A percentile compares a stretch with the other conserved stretches of the same genome.
These are phyloP conservation scores for Verticillium nonalfalfae DNA, from an alignment of 2,329 filamentous ascomycete species.

Conservation along the genomic window DNA sequence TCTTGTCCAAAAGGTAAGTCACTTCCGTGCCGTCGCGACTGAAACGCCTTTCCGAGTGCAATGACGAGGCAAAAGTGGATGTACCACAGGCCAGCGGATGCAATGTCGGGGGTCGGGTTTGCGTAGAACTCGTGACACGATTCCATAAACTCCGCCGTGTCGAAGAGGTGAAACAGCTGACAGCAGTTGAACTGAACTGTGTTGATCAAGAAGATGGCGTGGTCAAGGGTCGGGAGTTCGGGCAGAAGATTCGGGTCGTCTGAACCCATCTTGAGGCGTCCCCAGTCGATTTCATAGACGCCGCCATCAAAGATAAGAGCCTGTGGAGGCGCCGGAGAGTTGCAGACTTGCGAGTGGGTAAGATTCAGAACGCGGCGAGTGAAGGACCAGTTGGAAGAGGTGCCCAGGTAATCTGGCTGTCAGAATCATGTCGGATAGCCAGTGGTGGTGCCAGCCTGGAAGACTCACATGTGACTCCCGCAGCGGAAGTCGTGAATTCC, in stretches of 20 bases:
- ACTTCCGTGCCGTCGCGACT: conserved; percentile 27
- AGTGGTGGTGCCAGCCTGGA: not conserved
- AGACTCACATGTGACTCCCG: conserved; percentile 35
- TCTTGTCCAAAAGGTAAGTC: conserved; percentile 38
- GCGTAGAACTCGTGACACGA: conserved; percentile 20
- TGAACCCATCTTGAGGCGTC: conserved; percentile 20
- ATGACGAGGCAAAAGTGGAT: conserved; percentile 47
- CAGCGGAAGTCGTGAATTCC: conserved; percentile 31
- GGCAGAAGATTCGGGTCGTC: conserved; percentile 4
- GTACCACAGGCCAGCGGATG: conserved; percentile 33
- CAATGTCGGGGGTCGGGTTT: conserved; percentile 10
- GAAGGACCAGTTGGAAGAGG: conserved; percentile 52
- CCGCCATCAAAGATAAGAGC: conserved; percentile 42
- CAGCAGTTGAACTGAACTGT: conserved; percentile 50
- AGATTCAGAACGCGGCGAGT: conserved; percentile 40
- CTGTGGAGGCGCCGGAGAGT: conserved; percentile 31
- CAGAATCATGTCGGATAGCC: not conserved
- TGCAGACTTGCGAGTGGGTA: conserved; percentile 37
- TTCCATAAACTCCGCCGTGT: conserved; percentile 43
- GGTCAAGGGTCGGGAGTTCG: conserved; percentile 31
- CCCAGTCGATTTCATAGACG: conserved; percentile 46
- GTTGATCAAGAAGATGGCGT: conserved; percentile 46
- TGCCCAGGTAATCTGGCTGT: conserved; percentile 41
- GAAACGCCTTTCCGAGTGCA: conserved; percentile 49
- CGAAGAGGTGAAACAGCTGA: conserved; percentile 47